A percentile compares a stretch with the other conserved stretches of the same genome.
These are phyloP conservation scores for Crinitomyces ghanaensis DNA, from an alignment of 805 yeast species.

Conservation along the genomic window DNA sequence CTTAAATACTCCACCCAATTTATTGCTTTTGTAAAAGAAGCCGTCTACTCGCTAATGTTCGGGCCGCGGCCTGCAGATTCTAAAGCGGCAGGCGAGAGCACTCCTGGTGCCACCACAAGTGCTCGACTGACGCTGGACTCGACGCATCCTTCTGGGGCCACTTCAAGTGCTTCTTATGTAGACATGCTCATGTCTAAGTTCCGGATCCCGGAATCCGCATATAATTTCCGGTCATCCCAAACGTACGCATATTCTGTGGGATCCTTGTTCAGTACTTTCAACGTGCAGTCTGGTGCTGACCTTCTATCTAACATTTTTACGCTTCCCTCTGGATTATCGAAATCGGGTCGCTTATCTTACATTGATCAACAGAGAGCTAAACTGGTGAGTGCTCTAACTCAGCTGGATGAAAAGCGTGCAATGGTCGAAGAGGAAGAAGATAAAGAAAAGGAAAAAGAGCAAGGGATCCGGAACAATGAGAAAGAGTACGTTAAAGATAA, in stretches of 20 bases:
- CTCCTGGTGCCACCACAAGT: background rate
- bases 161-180: slow-evolving; percentile 7
- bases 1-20: slow-evolving; percentile 10
- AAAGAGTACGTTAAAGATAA: too few relatives aligned
- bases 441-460: slow-evolving; percentile 2
- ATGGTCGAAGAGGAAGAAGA: slow-evolving; percentile 10
- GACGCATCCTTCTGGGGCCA: slow-evolving; percentile 2
- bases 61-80: slow-evolving; percentile 9
- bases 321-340: slow-evolving; percentile 12
- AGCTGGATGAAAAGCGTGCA: slow-evolving; percentile 10
- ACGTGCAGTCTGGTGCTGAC: background rate
- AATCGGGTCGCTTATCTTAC: slow-evolving; percentile 12
- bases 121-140: slow-evolving; percentile 1
- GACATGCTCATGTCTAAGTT: slow-evolving; percentile 20
- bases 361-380: slow-evolving; percentile 12
- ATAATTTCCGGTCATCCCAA: too few relatives aligned
- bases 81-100: background rate
- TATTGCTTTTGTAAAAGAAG: slow-evolving; percentile 5
- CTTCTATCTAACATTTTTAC: slow-evolving; percentile 1
- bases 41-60: slow-evolving; percentile 9
- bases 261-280: background rate
- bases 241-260: slow-evolving; percentile 1
- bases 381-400: slow-evolving; percentile 12
- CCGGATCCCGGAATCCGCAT: slow-evolving; percentile 18
- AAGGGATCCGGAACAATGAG: too few relatives aligned